phyloP scores from a whole-genome alignment of 129 eudicot genomes.

The Smallanthus sonchifolius region DNA sequence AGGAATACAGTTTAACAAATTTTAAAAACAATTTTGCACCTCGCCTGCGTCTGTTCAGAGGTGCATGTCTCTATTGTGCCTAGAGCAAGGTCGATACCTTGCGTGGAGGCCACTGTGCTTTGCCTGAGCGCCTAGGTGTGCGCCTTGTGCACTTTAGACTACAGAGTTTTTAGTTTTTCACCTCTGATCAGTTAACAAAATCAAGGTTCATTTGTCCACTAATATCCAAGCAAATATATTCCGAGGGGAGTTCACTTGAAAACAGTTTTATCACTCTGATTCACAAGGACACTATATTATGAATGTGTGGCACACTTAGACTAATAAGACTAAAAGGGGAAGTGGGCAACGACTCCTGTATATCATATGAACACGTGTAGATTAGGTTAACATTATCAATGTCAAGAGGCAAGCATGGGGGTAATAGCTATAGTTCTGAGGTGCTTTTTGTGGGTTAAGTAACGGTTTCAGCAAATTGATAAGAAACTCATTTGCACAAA shows the following conservation, averaged over 20 bases:
- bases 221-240: not conserved
- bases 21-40: not conserved
- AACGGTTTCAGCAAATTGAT: not conserved
- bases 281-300: not conserved
- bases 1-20: not conserved
- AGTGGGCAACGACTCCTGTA: not conserved
- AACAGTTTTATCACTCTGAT: not conserved
- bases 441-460: conserved; percentile 2
- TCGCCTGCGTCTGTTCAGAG: not conserved
- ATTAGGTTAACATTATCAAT: not conserved
- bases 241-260: not conserved
- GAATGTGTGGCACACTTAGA: conserved; percentile 5
- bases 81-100: not conserved
- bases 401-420: not conserved
- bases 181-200: not conserved
- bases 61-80: not conserved
- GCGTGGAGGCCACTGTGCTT: not conserved
- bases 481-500: conserved; percentile 11
- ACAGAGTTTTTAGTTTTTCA: not conserved
- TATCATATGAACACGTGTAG: not conserved
- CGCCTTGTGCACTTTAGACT: not conserved
- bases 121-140: not conserved
- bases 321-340: conserved; percentile 8
- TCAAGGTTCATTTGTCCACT: not conserved
- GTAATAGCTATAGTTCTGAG: not conserved